Conservation (phyloP, 331 rosid species). For the Erythrophleum ivorense region DNA sequence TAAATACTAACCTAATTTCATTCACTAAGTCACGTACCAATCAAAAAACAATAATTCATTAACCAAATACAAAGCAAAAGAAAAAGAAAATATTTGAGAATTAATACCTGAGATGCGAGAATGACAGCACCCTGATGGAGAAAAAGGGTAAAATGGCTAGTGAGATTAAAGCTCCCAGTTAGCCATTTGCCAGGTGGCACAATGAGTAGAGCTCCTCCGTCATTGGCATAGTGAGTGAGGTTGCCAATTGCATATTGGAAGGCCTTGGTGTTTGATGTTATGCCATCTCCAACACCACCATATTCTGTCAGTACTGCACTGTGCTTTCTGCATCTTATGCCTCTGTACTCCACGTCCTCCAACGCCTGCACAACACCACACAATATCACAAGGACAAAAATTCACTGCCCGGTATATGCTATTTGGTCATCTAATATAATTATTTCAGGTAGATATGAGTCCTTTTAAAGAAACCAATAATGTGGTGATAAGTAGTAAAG, state of each 20-base stretch:
- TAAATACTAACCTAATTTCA: too few relatives aligned
- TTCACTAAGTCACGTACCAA: too few relatives aligned
- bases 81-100: too few relatives aligned
- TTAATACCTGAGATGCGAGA: slow-evolving; percentile 62
- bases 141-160: slow-evolving; percentile 81
- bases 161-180: slow-evolving; percentile 83
- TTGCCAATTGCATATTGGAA: slow-evolving; percentile 58
- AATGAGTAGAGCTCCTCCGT: slow-evolving; percentile 65
- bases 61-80: too few relatives aligned
- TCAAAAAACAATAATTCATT: too few relatives aligned
- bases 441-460: too few relatives aligned
- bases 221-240: slow-evolving; percentile 49
- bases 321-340: slow-evolving; percentile 63
- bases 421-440: too few relatives aligned
- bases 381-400: too few relatives aligned
- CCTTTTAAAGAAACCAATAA: too few relatives aligned
- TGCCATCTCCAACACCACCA: slow-evolving; percentile 85
- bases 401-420: too few relatives aligned
- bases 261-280: slow-evolving; percentile 68
- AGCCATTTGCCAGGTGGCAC: slow-evolving; percentile 83
- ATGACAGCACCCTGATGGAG: slow-evolving; percentile 59
- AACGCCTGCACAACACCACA: too few relatives aligned
- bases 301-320: slow-evolving; percentile 60
- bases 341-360: slow-evolving; percentile 18
- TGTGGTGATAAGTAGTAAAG: too few relatives aligned